phyloP scores from a whole-genome alignment of 1,284 basidiomycete species.

The Microbotryum lychnidis-dioicae region DNA sequence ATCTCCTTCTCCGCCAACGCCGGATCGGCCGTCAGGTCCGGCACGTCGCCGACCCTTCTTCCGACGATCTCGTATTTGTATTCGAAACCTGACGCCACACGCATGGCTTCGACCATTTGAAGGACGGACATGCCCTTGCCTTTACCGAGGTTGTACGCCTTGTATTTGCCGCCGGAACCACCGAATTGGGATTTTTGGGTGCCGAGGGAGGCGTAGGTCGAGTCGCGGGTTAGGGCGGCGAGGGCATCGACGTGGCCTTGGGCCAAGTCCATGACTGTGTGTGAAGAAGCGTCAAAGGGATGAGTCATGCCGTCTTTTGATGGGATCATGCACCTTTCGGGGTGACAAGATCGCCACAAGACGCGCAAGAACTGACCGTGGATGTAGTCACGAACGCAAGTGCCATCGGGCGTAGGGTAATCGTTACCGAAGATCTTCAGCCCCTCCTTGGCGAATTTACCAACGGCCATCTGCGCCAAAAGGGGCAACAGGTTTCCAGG shows the following conservation, averaged over 20 bases:
- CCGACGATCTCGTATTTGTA: constrained; percentile 86
- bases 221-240: constrained; percentile 65
- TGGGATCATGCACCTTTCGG: not conserved
- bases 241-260: constrained; percentile 87
- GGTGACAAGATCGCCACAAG: not conserved
- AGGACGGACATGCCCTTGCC: constrained; percentile 88
- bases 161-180: constrained; percentile 53
- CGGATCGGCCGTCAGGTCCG: constrained; percentile 92
- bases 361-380: constrained; percentile 46
- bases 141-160: constrained; percentile 94
- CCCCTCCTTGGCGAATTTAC: constrained; percentile 68
- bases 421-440: constrained; percentile 96
- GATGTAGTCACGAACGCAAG: constrained; percentile 94
- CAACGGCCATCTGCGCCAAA: constrained; percentile 90
- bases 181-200: constrained; percentile 41
- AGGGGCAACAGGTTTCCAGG: constrained; percentile 93
- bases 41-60: constrained; percentile 86
- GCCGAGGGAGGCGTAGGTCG: constrained; percentile 44
- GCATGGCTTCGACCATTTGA: constrained; percentile 93
- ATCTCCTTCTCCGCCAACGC: constrained; percentile 85
- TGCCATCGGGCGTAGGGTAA: constrained; percentile 93
- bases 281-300: not conserved
- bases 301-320: not conserved
- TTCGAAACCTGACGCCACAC: constrained; percentile 75
- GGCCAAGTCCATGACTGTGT: constrained; percentile 76